Base-by-base conservation (phyloP, 805 yeast genomes). In the Sugiyamaella chiloensis region DNA sequence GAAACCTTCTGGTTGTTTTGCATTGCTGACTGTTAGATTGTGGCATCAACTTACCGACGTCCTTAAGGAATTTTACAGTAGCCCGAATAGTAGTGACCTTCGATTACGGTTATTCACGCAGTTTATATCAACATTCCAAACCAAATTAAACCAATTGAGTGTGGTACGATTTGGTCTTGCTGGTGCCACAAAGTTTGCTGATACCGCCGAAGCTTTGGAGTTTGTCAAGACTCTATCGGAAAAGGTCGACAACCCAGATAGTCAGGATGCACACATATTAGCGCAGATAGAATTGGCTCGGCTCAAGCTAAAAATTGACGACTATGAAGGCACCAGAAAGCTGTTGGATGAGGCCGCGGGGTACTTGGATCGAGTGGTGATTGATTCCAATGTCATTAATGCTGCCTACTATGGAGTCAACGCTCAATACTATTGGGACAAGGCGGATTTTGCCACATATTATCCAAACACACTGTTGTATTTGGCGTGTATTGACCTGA, bases 11-110 rank as follows among this genome's bases (percentile, higher is more conserved):
- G n/a, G n/a, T n/a, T n/a, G n/a, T n/a, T n/a, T n/a, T n/a, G n/a
- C n/a, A 29, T 29, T n/a, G n/a, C 36, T 24, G 26, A 31, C 34
- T 17, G 14, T 20, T n/a, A 63, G 65, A 66, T 76, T 91, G 63
- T 93, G 97, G 97, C 95, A 85, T 69, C 98, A 93, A 71, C 76
- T 93, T 62, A 87, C 96, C 2, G 78, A 79, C 52, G 67, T 79
- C 5, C 71, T 93, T 48, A 68, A 69, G 29, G 75, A 74, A 52
- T 77, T 90, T 61, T 91, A 79, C 69, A 70, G 70, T 36, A 71
- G 74, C 47, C 74, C 79, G 6, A 72, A 71, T 23, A 73, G 85
- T 11, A 67, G 64, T 30, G 69, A 76, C 0, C 66, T 87, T 48
- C 78, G 91, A 56, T 64, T 82, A 57, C 79, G 81, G 53, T 67